Evolutionary conservation across 2,329 filamentous ascomycete genomes (phyloP), one percentile per base, ranked within the genome.

Genomic region (Cladophialophora chaetospira): DNA sequence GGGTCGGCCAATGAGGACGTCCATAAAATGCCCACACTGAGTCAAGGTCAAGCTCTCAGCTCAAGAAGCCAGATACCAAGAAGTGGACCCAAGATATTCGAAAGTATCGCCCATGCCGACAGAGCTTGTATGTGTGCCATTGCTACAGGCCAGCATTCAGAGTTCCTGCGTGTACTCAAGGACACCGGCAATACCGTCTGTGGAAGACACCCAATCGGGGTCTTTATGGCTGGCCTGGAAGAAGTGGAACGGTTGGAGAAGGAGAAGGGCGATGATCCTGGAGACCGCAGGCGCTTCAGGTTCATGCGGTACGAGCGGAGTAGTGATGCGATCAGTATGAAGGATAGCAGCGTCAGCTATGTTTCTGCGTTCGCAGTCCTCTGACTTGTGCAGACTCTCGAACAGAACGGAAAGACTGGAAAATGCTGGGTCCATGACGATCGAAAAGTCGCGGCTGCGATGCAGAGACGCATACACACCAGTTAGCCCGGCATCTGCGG

Each of bases 271-370:
- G 21, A 47, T 44, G 50, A 57, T 42, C 8, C 67, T 65, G 9
- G 52, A 42, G 26, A 59, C 51, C 15, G 48, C 55, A 54, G 83
- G 3, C 79, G 71, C 50, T 95, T 97, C 72, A 84, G 82, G 65
- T 91, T 97, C 67, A 80, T 96, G 54, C 80, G 88, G 67, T 99
- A 99, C 72, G 87, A 96, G 69, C 83, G 92, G 58, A 99, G 93
- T 73, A 86, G 84, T 58, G 76, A 95, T 71, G 88, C 88, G 3
- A 78, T 82, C 63, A 78, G 79, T 26, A 77, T 87, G 1, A 72
- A 70, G 13, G 90, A 96, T 62, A 94, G 86, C 64, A 97, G 92
- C 65, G 94, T 99, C 49, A 97, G 92, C 74, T 99, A 99, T 72
- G 91, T 89, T 2, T 93, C 92, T 70, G 94, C 91, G 3, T 96